Conservation (phyloP, 106 monocot species). For the Dendrobium huoshanense region DNA sequence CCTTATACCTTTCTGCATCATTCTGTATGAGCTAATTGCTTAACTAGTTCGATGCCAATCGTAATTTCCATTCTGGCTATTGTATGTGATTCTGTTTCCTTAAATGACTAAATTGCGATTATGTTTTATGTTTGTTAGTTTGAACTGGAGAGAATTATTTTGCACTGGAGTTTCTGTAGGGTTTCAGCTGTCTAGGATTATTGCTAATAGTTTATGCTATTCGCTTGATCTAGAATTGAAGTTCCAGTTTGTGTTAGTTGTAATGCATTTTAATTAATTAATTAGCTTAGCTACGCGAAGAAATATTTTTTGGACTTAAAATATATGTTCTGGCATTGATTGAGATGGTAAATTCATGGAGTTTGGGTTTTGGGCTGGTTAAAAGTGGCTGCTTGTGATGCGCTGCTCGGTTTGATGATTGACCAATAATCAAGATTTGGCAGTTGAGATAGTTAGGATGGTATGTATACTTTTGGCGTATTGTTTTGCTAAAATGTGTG, state of each 20-base stretch:
- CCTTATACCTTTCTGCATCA: background rate
- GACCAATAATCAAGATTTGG: background rate
- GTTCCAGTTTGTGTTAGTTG: background rate
- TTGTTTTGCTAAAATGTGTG: background rate
- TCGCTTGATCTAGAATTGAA: background rate
- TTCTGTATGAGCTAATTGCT: background rate
- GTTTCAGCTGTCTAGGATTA: background rate
- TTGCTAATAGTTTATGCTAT: background rate
- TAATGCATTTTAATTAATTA: background rate
- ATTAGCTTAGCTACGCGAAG: background rate
- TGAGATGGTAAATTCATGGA: background rate
- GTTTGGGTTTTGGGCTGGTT: too few species aligned
- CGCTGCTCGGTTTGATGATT: background rate
- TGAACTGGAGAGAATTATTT: too few species aligned
- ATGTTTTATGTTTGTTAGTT: background rate
- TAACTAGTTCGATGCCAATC: background rate
- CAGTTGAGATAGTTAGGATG: background rate
- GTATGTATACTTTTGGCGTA: background rate
- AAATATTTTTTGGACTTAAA: background rate
- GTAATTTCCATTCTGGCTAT: background rate
- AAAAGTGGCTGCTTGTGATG: background rate
- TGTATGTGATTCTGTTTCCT: background rate
- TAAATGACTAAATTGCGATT: slow-evolving; percentile 1
- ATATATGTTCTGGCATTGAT: background rate
- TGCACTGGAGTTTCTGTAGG: background rate